Base-by-base conservation (phyloP, 1,139 yeast species). In the Scheffersomyces lignicola region DNA sequence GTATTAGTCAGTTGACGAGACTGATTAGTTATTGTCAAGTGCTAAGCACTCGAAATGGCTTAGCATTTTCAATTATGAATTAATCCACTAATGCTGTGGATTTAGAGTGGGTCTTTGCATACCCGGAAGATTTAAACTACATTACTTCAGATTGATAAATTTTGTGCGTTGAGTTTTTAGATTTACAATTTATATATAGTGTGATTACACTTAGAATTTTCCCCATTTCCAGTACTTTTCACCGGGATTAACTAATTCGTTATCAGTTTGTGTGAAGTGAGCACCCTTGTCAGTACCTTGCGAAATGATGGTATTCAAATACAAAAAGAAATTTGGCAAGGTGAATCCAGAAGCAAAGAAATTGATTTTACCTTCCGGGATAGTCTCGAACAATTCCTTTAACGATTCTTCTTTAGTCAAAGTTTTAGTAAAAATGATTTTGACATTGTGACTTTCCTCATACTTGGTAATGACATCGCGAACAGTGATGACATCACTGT, bases 241-340 rank as follows among this genome's bases (percentile, higher is more conserved):
- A 13, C 65, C 65, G 1, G 84, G 84, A 51, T 79, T 79, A 37
- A 79, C 63, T 24, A 73, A 47, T 46, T 79, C 83, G 37, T 69
- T 67, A 31, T 76, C 73, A 42, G 59, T 59, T 8, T 43, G 40
- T 21, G 54, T 48, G 40, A 59, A 65, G 29, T 55, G 44, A 15
- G 59, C 35, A 40, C 77, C 78, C 18, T 63, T 52, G 36, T 64
- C 75, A 34, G 76, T 73, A 35, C 54, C 63, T 24, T 24, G 28
- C 31, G 45, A 39, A 30, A 35, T 25, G 18, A 43, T 37, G 13
- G 34, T 44, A 29, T 60, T 60, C 36, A 72, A 52, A 44, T 67
- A 69, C 41, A 45, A 55, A 3, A 58, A 34, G 47, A 67, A 66
- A 33, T 47, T 45, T 34, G 58, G 56, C 11, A 38, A 50, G n/a